Evolutionary conservation across 228 moss, liverwort and hornwort species (phyloP).

Genomic region (Sphagnum fallax): DNA sequence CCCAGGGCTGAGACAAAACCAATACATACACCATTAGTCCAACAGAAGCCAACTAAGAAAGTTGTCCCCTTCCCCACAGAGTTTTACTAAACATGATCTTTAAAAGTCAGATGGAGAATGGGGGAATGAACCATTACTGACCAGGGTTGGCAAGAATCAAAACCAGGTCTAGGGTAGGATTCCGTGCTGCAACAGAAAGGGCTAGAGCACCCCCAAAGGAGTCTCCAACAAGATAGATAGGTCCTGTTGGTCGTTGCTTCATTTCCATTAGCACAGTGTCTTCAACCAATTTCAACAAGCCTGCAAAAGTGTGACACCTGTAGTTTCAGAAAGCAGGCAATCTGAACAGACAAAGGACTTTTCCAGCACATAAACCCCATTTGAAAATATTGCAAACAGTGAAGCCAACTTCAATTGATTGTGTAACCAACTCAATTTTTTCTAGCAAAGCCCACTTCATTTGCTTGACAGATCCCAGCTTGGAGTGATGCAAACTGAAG

Average conservation of each 20-base stretch:
- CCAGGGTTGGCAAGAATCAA: conserved; percentile 71
- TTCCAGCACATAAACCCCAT: background rate
- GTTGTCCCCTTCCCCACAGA: no score
- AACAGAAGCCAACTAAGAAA: no score
- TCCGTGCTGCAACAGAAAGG: conserved; percentile 70
- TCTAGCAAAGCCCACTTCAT: background rate
- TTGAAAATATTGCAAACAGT: background rate
- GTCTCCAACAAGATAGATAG: conserved; percentile 78
- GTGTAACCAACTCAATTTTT: background rate
- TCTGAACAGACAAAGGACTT: background rate
- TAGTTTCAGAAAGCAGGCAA: background rate
- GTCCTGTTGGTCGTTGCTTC: conserved; percentile 34
- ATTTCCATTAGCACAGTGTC: conserved; percentile 51
- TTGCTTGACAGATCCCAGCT: background rate
- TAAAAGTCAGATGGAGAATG: no score
- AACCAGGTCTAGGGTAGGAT: conserved; percentile 60
- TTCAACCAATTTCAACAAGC: conserved; percentile 64
- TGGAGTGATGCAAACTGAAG: no score
- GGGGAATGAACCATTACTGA: conserved; percentile 4
- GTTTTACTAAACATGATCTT: no score
- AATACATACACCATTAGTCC: no score
- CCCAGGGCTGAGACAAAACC: no score
- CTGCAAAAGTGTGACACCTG: conserved; percentile 13
- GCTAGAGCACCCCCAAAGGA: conserved; percentile 70
- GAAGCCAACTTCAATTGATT: background rate